Conservation (phyloP, 2,329 filamentous ascomycete species). For the Lasiodiplodia citricola region DNA sequence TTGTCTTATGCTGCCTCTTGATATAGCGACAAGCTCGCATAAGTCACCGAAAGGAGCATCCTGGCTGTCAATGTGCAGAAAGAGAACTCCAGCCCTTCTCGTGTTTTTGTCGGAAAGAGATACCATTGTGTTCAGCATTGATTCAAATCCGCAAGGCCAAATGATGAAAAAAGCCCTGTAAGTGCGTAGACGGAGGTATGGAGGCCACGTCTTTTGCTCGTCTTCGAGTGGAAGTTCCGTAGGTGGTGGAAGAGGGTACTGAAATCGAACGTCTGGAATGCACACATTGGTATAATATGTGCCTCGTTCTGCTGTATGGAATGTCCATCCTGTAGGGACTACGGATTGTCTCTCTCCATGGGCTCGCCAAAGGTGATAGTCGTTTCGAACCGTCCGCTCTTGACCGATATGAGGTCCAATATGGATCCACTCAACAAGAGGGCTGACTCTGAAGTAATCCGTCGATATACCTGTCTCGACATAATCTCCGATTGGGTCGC, state of each 20-base stretch:
- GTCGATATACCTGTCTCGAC: too few species aligned
- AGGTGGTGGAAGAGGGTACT: background rate
- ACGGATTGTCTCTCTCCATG: accelerated
- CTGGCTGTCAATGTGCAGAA: background rate
- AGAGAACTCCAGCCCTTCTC: background rate
- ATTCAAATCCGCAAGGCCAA: too few species aligned
- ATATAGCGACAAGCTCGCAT: constrained; percentile 1
- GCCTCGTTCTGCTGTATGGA: background rate
- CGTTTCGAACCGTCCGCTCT: background rate
- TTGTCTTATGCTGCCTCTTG: background rate
- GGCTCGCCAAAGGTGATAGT: background rate
- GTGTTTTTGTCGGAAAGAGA: background rate
- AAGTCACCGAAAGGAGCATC: background rate
- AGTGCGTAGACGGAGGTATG: background rate
- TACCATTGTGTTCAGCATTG: background rate
- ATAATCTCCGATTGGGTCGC: too few species aligned
- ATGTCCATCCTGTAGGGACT: background rate
- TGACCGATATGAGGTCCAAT: background rate
- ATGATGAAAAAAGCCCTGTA: background rate
- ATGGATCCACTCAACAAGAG: background rate
- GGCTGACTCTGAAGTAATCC: background rate
- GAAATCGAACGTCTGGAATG: background rate
- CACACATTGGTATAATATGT: background rate
- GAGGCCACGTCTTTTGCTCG: background rate
- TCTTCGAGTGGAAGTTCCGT: background rate